Evolutionary conservation across 805 yeast species (phyloP).

Genomic region (Kurtzmaniella cleridarum): DNA sequence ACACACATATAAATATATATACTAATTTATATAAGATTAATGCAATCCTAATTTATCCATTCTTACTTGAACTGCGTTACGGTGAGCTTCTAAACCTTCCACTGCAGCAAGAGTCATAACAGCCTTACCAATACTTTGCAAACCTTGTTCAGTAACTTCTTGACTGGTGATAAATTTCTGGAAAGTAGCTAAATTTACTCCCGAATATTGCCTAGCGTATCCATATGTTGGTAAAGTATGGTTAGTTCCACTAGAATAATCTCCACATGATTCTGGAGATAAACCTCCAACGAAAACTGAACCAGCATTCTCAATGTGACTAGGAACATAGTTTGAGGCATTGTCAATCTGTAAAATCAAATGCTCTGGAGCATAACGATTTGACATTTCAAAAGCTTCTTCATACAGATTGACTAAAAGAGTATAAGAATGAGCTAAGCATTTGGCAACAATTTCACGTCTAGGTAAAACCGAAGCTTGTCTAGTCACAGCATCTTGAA

Average conservation of each 20-base stretch:
- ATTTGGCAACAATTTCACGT: slow-evolving; percentile 85
- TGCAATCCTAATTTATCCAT: slow-evolving; percentile 72
- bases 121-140: slow-evolving; percentile 86
- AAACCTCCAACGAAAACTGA: slow-evolving; percentile 94
- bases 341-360: slow-evolving; percentile 83
- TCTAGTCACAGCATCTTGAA: slow-evolving; percentile 76
- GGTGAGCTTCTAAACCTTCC: slow-evolving; percentile 96
- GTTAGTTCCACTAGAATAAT: slow-evolving; percentile 96
- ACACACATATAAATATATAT: background rate
- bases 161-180: slow-evolving; percentile 94
- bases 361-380: slow-evolving; percentile 96
- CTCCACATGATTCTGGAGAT: slow-evolving; percentile 98
- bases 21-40: slow-evolving; percentile 7
- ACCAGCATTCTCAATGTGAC: slow-evolving; percentile 85
- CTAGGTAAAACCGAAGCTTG: slow-evolving; percentile 88
- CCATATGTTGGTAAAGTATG: slow-evolving; percentile 99
- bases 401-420: slow-evolving; percentile 62
- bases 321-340: slow-evolving; percentile 65
- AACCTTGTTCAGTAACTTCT: slow-evolving; percentile 80
- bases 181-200: slow-evolving; percentile 94
- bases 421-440: slow-evolving; percentile 87
- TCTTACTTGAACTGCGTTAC: slow-evolving; percentile 93
- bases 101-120: slow-evolving; percentile 94
- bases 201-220: slow-evolving; percentile 94
- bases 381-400: slow-evolving; percentile 83